Evolutionary conservation across 352 stramenopile species (phyloP).

Genomic region (Pythium phragmiticola): DNA sequence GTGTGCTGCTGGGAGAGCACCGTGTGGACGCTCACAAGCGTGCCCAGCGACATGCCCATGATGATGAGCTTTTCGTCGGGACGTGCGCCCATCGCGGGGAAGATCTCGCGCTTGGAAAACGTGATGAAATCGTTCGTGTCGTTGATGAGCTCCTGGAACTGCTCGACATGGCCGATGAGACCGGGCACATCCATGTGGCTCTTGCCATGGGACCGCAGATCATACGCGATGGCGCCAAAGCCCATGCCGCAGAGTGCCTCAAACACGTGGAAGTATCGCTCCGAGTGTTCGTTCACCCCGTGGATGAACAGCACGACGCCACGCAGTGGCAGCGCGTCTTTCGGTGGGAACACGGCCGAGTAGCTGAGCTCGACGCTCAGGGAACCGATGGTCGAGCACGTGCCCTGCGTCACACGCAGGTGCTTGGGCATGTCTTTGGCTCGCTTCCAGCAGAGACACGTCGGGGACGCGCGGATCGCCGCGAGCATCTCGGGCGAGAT

Average conservation of each 20-base stretch:
- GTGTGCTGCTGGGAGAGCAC: conserved; percentile 17
- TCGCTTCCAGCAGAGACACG: conserved; percentile 21
- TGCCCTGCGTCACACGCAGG: conserved; percentile 7
- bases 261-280: conserved; percentile 26
- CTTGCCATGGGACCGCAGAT: conserved; percentile 25
- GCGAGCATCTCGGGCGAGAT: conserved; percentile 1
- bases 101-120: conserved; percentile 20
- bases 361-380: conserved; percentile 12
- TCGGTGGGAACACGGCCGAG: conserved; percentile 13
- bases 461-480: conserved; percentile 12
- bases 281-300: conserved; percentile 26
- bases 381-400: not conserved
- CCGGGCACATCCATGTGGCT: conserved; percentile 15
- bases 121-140: conserved; percentile 26
- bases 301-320: conserved; percentile 23
- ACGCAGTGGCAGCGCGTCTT: not conserved
- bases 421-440: conserved; percentile 6
- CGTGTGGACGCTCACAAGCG: conserved; percentile 25
- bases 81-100: no score
- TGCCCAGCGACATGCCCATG: conserved; percentile 25
- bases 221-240: conserved; percentile 25
- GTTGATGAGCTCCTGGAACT: conserved; percentile 19
- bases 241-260: conserved; percentile 12
- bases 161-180: conserved; percentile 15
- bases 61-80: not conserved